Conservation (phyloP, 148 eudicot genomes). For the Pharnaceum exiguum region DNA sequence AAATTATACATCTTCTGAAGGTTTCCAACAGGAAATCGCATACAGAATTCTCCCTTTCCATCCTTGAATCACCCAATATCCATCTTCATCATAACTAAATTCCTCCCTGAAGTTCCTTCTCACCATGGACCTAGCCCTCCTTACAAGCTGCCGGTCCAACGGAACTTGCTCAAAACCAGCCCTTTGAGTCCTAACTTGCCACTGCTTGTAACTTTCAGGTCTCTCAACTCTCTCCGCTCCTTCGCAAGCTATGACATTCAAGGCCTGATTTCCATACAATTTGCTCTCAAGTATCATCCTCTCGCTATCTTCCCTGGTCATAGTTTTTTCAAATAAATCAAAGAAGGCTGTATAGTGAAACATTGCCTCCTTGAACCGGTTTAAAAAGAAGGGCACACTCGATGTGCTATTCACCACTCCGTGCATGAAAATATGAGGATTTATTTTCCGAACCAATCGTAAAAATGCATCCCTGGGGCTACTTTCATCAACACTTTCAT, state of each 20-base stretch:
- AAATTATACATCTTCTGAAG: slow-evolving; percentile 2
- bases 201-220: slow-evolving; percentile 55
- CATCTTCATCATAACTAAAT: slow-evolving; percentile 48
- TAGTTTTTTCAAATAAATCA: slow-evolving; percentile 40
- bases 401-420: slow-evolving; percentile 42
- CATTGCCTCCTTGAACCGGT: slow-evolving; percentile 46
- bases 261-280: slow-evolving; percentile 32
- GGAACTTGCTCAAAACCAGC: slow-evolving; percentile 40
- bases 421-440: slow-evolving; percentile 46
- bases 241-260: slow-evolving; percentile 58
- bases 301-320: slow-evolving; percentile 31
- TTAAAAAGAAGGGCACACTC: slow-evolving; percentile 50
- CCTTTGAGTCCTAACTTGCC: slow-evolving; percentile 41
- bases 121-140: slow-evolving; percentile 35
- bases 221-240: slow-evolving; percentile 45
- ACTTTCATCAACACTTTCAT: slow-evolving; percentile 34
- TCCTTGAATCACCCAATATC: slow-evolving; percentile 54
- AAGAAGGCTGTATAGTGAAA: slow-evolving; percentile 41
- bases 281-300: slow-evolving; percentile 39
- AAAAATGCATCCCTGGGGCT: slow-evolving; percentile 53
- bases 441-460: slow-evolving; percentile 33
- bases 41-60: slow-evolving; percentile 57
- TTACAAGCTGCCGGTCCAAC: slow-evolving; percentile 30
- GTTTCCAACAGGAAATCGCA: slow-evolving; percentile 52
- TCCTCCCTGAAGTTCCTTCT: slow-evolving; percentile 37